Evolutionary conservation across 768 basidiomycete species (phyloP).

Genomic region (Rubroboletus satanas): DNA sequence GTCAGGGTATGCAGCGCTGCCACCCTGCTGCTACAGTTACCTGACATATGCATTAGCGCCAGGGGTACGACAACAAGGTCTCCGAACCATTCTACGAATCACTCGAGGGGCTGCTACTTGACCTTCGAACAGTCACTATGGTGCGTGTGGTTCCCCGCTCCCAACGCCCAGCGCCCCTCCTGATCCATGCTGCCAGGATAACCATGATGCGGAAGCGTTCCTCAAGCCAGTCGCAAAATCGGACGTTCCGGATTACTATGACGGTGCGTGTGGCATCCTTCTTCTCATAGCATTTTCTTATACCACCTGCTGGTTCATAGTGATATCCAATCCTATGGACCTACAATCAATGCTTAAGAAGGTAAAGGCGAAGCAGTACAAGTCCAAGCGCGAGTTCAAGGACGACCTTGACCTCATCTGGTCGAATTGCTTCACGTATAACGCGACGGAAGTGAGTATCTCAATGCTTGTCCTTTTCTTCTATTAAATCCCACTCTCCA

Average conservation of each 20-base stretch:
- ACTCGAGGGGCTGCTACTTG: slow-evolving; percentile 80
- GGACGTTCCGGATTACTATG: slow-evolving; percentile 92
- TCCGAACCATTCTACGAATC: slow-evolving; percentile 92
- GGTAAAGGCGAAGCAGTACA: slow-evolving; percentile 88
- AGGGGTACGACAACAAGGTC: slow-evolving; percentile 60
- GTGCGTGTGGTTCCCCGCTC: slow-evolving; percentile 36
- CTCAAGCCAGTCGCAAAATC: slow-evolving; percentile 87
- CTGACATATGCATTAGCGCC: slow-evolving; percentile 36
- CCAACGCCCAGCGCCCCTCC: slow-evolving; percentile 25
- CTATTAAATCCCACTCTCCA: not conserved
- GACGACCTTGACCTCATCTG: slow-evolving; percentile 95
- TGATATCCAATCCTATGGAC: slow-evolving; percentile 95
- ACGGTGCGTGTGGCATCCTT: slow-evolving; percentile 49
- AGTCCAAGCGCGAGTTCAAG: slow-evolving; percentile 90
- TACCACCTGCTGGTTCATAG: slow-evolving; percentile 39
- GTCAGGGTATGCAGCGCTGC: slow-evolving; percentile 61
- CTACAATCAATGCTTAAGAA: slow-evolving; percentile 89
- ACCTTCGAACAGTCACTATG: slow-evolving; percentile 76
- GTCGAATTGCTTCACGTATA: slow-evolving; percentile 93
- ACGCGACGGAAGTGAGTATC: slow-evolving; percentile 77
- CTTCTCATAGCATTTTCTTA: slow-evolving; percentile 1
- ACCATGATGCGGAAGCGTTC: slow-evolving; percentile 91
- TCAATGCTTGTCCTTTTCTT: not conserved
- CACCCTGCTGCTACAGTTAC: slow-evolving; percentile 7
- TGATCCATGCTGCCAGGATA: slow-evolving; percentile 49